Evolutionary conservation across 2,329 filamentous ascomycete species (phyloP).

Genomic region (Laburnicola sp.): DNA sequence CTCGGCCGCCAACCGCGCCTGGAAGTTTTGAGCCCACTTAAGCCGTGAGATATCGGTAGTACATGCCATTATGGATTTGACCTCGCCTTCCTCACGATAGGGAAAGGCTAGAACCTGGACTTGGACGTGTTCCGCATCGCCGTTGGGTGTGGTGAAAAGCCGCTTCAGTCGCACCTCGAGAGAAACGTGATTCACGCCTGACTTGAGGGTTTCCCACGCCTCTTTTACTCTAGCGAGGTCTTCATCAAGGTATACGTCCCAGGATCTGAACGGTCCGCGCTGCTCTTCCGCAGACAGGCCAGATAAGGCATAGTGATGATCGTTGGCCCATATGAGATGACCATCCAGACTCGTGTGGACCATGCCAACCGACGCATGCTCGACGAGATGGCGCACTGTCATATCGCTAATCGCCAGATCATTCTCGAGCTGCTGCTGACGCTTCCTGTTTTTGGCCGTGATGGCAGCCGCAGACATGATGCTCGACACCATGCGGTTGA

Average conservation of each 20-base stretch:
- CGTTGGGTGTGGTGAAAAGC: constrained; percentile 34
- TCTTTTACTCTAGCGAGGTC: constrained; percentile 30
- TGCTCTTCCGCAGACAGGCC: constrained; percentile 26
- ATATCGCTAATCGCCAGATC: constrained; percentile 40
- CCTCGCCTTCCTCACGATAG: constrained; percentile 34
- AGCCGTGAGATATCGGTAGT: constrained; percentile 46
- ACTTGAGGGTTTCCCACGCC: constrained; percentile 28
- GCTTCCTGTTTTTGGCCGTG: constrained; percentile 24
- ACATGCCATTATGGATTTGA: constrained; percentile 43
- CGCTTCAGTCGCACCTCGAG: constrained; percentile 37
- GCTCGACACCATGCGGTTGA: constrained; percentile 38
- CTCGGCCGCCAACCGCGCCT: constrained; percentile 43
- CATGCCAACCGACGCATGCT: constrained; percentile 43
- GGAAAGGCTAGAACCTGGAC: constrained; percentile 42
- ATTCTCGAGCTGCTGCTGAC: constrained; percentile 38
- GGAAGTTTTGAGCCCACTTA: constrained; percentile 46
- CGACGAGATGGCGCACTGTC: constrained; percentile 40
- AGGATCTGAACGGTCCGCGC: constrained; percentile 18
- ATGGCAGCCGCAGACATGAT: constrained; percentile 30
- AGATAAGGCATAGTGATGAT: constrained; percentile 38
- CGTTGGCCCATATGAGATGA: constrained; percentile 40
- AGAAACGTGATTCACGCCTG: constrained; percentile 30
- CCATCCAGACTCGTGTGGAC: constrained; percentile 36
- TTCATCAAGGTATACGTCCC: constrained; percentile 34
- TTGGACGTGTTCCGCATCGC: constrained; percentile 35